These are phyloP conservation scores for Usnea hakonensis DNA, from an alignment of 495 filamentous ascomycete genomes.

Conservation along the genomic window DNA sequence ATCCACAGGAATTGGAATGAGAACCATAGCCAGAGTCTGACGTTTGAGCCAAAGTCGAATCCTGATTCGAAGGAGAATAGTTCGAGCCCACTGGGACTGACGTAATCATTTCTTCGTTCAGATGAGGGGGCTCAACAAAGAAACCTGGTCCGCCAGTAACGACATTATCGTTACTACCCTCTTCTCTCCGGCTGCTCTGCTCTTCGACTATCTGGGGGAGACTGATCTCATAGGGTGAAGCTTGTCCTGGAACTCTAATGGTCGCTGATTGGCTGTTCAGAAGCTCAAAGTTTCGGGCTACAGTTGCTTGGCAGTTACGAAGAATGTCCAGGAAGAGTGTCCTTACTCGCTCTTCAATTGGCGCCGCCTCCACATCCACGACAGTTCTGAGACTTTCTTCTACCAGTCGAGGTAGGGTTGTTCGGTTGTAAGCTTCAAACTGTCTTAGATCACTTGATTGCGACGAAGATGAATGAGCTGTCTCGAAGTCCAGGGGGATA, in stretches of 20 bases:
- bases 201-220: neutral
- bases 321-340: neutral
- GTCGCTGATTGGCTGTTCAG: neutral
- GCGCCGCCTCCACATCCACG: neutral
- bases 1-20: neutral
- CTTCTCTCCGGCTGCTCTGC: neutral
- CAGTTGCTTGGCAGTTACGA: neutral
- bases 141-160: neutral
- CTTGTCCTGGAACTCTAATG: neutral
- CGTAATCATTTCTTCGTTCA: neutral
- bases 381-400: neutral
- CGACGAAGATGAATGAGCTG: neutral
- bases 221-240: neutral
- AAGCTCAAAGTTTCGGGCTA: neutral
- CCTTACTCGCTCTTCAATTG: neutral
- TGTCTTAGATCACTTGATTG: neutral
- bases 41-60: neutral
- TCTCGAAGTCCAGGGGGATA: neutral
- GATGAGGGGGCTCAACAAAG: neutral
- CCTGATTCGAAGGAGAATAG: neutral
- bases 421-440: neutral
- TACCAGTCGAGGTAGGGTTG: neutral
- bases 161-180: neutral
- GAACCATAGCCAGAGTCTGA: neutral
- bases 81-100: neutral